A percentile compares a stretch with the other conserved stretches of the same genome.
phyloP scores from a whole-genome alignment of 768 basidiomycete genomes.

The Symmetrospora coprosmae region DNA sequence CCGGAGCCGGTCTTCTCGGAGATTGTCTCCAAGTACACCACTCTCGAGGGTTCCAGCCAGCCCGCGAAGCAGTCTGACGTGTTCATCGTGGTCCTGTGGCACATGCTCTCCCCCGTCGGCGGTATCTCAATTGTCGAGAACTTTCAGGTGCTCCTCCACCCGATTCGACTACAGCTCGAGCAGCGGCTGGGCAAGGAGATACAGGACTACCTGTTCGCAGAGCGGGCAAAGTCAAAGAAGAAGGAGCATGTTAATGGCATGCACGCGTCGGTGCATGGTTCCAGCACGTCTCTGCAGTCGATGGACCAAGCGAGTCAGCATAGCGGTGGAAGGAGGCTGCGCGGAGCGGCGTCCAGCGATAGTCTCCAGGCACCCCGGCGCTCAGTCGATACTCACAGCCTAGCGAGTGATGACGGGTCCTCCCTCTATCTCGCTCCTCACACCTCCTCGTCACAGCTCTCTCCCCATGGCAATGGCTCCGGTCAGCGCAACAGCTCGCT shows the following conservation, averaged over 20 bases:
- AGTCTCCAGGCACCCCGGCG: neutral
- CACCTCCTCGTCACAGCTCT: neutral
- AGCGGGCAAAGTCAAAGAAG: neutral
- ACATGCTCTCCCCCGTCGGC: constrained; percentile 72
- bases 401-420: neutral
- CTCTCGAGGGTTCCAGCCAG: constrained; percentile 38
- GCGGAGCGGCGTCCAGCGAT: neutral
- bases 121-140: constrained; percentile 78
- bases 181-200: constrained; percentile 63
- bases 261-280: too few species aligned
- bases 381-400: neutral
- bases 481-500: too few species aligned
- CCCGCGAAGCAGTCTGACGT: constrained; percentile 48
- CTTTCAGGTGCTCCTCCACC: constrained; percentile 69
- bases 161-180: constrained; percentile 73
- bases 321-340: too few species aligned
- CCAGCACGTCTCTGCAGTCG: too few species aligned
- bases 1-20: constrained; percentile 63
- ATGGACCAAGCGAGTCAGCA: too few species aligned
- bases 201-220: constrained; percentile 56
- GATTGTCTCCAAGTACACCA: constrained; percentile 65
- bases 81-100: constrained; percentile 67
- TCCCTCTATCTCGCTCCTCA: neutral
- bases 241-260: neutral
- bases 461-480: neutral